Percentiles rank a stretch among this genome's conserved stretches.
Evolutionary conservation across 345 rosid species (phyloP).

Genomic region (Citrus sinensis): DNA sequence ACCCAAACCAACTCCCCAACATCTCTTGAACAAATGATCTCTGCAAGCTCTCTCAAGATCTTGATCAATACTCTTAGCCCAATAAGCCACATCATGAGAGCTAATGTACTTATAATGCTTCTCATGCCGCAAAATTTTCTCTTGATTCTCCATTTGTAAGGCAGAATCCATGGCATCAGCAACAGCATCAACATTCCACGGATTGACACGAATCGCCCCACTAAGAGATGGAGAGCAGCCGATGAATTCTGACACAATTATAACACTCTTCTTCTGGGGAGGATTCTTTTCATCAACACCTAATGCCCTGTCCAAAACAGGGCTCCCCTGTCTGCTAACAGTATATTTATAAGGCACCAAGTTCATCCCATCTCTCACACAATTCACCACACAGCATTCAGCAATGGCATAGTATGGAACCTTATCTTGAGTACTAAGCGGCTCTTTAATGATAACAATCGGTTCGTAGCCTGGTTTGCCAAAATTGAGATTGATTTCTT

Average conservation of each 20-base stretch:
- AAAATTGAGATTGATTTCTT: conserved; percentile 47
- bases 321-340: conserved; percentile 66
- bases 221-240: conserved; percentile 93
- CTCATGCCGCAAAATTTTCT: conserved; percentile 70
- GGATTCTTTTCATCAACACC: conserved; percentile 33
- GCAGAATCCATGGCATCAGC: conserved; percentile 62
- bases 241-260: conserved; percentile 80
- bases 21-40: conserved; percentile 65
- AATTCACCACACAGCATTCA: conserved; percentile 73
- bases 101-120: conserved; percentile 82
- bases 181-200: conserved; percentile 68
- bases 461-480: conserved; percentile 62
- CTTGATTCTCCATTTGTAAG: conserved; percentile 36
- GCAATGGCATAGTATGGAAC: conserved; percentile 65
- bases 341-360: conserved; percentile 80
- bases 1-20: conserved; percentile 76
- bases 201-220: conserved; percentile 84
- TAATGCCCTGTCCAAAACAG: conserved; percentile 51
- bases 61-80: conserved; percentile 76
- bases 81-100: conserved; percentile 73
- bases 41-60: conserved; percentile 74
- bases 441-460: conserved; percentile 49
- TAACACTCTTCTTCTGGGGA: conserved; percentile 47
- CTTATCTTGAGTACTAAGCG: conserved; percentile 58
- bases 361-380: conserved; percentile 91